phyloP scores from a whole-genome alignment of 1,284 basidiomycete species.

The Pyrrhoderma noxium region DNA sequence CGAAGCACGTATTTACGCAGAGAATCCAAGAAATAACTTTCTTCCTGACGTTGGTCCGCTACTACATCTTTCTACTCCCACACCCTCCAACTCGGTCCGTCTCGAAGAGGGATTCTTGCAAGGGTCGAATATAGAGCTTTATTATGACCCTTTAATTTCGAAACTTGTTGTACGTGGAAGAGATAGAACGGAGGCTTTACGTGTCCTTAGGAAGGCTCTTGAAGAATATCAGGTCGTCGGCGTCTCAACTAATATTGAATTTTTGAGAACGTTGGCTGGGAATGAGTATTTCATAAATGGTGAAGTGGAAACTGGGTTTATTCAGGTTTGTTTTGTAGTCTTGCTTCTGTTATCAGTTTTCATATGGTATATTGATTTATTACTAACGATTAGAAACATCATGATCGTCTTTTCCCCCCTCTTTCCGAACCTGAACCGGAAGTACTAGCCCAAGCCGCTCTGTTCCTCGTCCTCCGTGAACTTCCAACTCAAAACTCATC shows the following conservation, averaged over 20 bases:
- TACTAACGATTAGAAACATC: constrained; percentile 86
- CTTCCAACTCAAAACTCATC: constrained; percentile 27
- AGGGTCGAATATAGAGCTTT: constrained; percentile 85
- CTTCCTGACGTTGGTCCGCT: constrained; percentile 85
- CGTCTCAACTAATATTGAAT: constrained; percentile 87
- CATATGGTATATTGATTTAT: too few species aligned
- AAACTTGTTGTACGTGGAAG: constrained; percentile 88
- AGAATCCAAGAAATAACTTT: constrained; percentile 90
- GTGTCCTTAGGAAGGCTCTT: constrained; percentile 72
- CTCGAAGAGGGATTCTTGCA: constrained; percentile 88
- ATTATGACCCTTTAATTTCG: constrained; percentile 93
- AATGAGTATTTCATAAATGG: constrained; percentile 72
- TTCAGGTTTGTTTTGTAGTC: constrained; percentile 50
- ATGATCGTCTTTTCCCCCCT: constrained; percentile 67
- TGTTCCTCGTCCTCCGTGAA: constrained; percentile 69
- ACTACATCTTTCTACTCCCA: constrained; percentile 71
- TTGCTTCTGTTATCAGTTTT: too few species aligned
- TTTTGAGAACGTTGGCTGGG: constrained; percentile 70
- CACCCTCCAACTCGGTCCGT: constrained; percentile 66
- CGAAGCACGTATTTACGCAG: constrained; percentile 95
- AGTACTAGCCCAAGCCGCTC: constrained; percentile 69
- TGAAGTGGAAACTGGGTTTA: constrained; percentile 93
- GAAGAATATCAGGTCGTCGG: constrained; percentile 89
- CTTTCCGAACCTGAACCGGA: constrained; percentile 49
- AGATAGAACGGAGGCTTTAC: constrained; percentile 81